These are phyloP conservation scores for Opeltia flavorubescens DNA, from an alignment of 495 filamentous ascomycete species.

Conservation along the genomic window DNA sequence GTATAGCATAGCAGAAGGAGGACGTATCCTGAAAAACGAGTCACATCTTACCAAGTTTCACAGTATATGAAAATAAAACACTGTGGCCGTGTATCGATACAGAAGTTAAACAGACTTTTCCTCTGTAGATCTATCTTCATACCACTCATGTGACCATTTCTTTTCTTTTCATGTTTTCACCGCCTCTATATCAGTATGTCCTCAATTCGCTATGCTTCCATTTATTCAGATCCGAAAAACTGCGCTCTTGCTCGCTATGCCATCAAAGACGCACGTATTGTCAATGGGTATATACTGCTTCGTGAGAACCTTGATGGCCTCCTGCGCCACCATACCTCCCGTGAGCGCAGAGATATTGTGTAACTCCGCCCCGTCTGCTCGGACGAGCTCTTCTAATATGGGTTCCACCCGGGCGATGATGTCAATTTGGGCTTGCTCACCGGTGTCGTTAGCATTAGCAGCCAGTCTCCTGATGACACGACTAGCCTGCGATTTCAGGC, in stretches of 20 bases:
- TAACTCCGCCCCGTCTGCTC: conserved; percentile 73
- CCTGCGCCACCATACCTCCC: conserved; percentile 87
- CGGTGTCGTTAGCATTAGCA: neutral
- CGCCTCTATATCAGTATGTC: too few species aligned
- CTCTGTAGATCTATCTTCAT: neutral
- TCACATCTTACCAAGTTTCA: too few species aligned
- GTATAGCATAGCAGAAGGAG: too few species aligned
- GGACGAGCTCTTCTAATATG: conserved; percentile 46
- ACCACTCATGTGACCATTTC: too few species aligned
- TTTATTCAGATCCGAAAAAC: conserved; percentile 44
- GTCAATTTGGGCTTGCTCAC: neutral
- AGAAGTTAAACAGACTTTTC: too few species aligned
- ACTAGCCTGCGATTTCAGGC: neutral
- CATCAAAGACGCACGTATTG: conserved; percentile 88
- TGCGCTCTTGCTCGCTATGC: conserved; percentile 63
- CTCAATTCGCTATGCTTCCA: too few species aligned
- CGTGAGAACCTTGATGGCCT: conserved; percentile 91
- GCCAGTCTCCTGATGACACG: neutral
- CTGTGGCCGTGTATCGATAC: too few species aligned
- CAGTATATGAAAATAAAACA: too few species aligned
- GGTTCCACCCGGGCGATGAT: conserved; percentile 31
- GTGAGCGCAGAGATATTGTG: conserved; percentile 88
- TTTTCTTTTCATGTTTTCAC: too few species aligned
- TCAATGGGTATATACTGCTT: conserved; percentile 93
- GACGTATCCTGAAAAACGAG: too few species aligned